These are phyloP conservation scores for Copromyces sp. DNA, from an alignment of 495 filamentous ascomycete species.

Conservation along the genomic window DNA sequence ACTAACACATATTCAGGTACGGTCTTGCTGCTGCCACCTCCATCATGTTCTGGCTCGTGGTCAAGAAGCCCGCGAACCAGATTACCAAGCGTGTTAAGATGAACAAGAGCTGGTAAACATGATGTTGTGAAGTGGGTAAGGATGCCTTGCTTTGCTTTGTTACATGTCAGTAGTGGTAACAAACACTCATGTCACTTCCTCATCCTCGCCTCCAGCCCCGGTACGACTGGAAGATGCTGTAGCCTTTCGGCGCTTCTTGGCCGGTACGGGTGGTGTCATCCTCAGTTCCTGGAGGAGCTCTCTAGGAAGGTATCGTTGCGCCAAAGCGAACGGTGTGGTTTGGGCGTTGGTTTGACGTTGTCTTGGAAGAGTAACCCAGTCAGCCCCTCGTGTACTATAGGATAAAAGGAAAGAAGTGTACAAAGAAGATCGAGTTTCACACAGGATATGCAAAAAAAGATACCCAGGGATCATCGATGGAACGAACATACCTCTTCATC, in stretches of 20 bases:
- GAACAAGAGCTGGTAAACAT: conserved; percentile 64
- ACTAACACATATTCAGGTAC: conserved; percentile 51
- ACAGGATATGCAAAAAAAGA: conserved; percentile 11
- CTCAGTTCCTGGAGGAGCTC: conserved; percentile 76
- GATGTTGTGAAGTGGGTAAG: background rate
- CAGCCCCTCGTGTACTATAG: conserved; percentile 20
- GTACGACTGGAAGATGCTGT: background rate
- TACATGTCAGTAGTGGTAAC: background rate
- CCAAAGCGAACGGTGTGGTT: conserved; percentile 73
- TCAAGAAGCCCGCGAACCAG: conserved; percentile 71
- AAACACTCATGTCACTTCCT: conserved; percentile 17
- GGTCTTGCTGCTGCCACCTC: conserved; percentile 76
- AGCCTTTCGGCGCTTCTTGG: conserved; percentile 10
- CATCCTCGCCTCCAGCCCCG: conserved; percentile 9
- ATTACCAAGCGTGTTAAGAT: conserved; percentile 64
- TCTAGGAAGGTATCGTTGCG: conserved; percentile 68
- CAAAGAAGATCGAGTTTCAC: background rate
- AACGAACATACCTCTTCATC: conserved; percentile 61
- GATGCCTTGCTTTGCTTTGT: background rate
- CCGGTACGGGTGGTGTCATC: conserved; percentile 47
- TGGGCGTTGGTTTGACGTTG: conserved; percentile 64
- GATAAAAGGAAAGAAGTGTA: conserved; percentile 21
- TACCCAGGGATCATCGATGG: conserved; percentile 9
- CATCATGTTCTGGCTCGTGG: conserved; percentile 90
- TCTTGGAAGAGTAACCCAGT: conserved; percentile 35